Conservation (phyloP, 116 monocot genomes). For the Phalaenopsis hybrid region DNA sequence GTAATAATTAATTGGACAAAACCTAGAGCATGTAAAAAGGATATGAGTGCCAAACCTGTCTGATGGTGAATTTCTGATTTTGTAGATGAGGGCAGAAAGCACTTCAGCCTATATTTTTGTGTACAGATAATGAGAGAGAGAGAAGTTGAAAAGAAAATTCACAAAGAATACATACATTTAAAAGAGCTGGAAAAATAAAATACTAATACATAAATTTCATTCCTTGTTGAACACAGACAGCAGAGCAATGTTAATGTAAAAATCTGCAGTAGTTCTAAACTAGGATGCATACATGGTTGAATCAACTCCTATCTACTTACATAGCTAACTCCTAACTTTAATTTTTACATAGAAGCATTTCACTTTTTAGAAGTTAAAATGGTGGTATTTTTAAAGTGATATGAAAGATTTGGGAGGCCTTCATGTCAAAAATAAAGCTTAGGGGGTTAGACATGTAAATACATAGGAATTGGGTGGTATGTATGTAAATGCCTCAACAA, state of each 20-base stretch:
- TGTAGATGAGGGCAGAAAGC: constrained; percentile 74
- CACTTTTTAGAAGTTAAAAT: no score
- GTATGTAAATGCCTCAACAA: no score
- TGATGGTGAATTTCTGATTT: constrained; percentile 53
- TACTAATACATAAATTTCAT: neutral
- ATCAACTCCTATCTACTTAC: no score
- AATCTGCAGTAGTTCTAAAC: neutral
- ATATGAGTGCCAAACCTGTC: constrained; percentile 51
- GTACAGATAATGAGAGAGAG: neutral
- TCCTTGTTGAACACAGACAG: neutral
- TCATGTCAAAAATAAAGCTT: no score
- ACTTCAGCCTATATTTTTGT: constrained; percentile 68
- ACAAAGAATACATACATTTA: neutral
- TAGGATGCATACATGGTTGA: neutral
- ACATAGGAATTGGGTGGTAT: no score
- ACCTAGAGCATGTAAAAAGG: no score
- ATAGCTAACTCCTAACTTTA: no score
- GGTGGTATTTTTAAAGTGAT: no score
- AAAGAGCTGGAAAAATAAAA: neutral
- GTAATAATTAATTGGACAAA: neutral
- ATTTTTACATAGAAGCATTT: no score
- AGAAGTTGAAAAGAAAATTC: neutral
- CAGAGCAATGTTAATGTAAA: neutral
- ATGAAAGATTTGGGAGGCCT: no score
- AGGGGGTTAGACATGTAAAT: no score